Percentiles rank a stretch among this genome's conserved stretches.
Evolutionary conservation across 2,329 filamentous ascomycete genomes (phyloP).

Genomic region (Fusarium foetens): DNA sequence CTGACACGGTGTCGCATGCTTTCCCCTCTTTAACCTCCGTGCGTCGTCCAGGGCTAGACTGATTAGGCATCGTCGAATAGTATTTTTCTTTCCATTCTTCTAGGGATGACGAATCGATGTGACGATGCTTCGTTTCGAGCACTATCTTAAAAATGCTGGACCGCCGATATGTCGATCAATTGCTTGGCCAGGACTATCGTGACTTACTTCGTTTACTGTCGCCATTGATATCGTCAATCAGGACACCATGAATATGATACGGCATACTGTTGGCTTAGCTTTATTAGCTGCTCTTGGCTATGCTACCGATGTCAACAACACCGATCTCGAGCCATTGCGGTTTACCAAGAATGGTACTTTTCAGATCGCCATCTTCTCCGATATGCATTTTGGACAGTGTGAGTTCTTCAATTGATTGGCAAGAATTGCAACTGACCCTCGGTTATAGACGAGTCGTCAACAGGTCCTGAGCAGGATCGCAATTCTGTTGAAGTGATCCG

Average conservation of each 20-base stretch:
- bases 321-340: conserved; percentile 25
- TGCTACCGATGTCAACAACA: conserved; percentile 17
- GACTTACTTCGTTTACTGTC: background rate
- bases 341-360: conserved; percentile 37
- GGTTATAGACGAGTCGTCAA: conserved; percentile 24
- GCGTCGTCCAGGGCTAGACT: conserved; percentile 8
- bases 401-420: background rate
- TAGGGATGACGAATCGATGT: conserved; percentile 21
- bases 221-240: background rate
- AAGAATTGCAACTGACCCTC: background rate
- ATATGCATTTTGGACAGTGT: conserved; percentile 42
- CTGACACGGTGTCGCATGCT: background rate
- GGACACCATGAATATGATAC: background rate
- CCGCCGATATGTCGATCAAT: background rate
- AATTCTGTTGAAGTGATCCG: conserved; percentile 67
- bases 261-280: background rate
- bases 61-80: conserved; percentile 4
- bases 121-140: conserved; percentile 1
- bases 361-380: conserved; percentile 40
- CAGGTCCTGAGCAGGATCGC: conserved; percentile 62
- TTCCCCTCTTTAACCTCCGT: conserved; percentile 9
- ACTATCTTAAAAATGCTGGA: conserved; percentile 15
- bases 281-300: conserved; percentile 5
- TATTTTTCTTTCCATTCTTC: background rate
- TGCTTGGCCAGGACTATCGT: background rate